These are phyloP conservation scores for Chaetomium globosum DNA, from an alignment of 2,329 filamentous ascomycete species.

Conservation along the genomic window DNA sequence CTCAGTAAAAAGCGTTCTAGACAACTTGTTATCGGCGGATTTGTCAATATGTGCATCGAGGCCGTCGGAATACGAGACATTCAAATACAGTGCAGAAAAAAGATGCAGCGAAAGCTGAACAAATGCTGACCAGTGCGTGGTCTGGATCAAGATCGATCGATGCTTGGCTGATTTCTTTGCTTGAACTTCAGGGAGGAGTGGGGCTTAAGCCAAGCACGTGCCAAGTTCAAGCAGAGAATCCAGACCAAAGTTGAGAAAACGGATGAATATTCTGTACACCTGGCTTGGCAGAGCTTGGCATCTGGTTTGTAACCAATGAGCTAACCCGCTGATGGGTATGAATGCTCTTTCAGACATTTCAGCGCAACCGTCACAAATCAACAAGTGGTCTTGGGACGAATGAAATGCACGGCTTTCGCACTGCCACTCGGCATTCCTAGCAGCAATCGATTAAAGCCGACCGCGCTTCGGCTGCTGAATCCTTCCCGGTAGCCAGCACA, in stretches of 20 bases:
- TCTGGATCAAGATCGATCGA: constrained; percentile 12
- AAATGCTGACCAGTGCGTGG: constrained; percentile 7
- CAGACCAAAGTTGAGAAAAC: background rate
- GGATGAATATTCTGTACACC: background rate
- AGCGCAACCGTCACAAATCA: background rate
- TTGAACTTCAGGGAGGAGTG: background rate
- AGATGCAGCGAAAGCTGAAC: constrained; percentile 10
- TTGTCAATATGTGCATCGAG: background rate
- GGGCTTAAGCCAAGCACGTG: background rate
- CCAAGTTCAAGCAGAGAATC: background rate
- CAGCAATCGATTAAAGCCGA: background rate
- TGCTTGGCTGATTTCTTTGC: background rate
- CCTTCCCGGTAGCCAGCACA: background rate
- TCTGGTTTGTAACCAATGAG: too few relatives aligned
- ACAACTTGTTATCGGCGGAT: background rate
- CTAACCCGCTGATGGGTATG: too few relatives aligned
- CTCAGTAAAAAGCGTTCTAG: constrained; percentile 8
- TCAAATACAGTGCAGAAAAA: background rate
- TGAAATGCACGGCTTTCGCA: constrained; percentile 8
- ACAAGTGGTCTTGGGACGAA: background rate
- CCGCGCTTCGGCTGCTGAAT: background rate
- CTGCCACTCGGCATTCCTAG: constrained; percentile 17
- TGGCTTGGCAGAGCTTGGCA: background rate
- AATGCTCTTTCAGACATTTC: background rate
- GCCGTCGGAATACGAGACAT: constrained; percentile 7